Conservation (phyloP, 2,329 filamentous ascomycete genomes). For the Sodiomyces alkalinus region DNA sequence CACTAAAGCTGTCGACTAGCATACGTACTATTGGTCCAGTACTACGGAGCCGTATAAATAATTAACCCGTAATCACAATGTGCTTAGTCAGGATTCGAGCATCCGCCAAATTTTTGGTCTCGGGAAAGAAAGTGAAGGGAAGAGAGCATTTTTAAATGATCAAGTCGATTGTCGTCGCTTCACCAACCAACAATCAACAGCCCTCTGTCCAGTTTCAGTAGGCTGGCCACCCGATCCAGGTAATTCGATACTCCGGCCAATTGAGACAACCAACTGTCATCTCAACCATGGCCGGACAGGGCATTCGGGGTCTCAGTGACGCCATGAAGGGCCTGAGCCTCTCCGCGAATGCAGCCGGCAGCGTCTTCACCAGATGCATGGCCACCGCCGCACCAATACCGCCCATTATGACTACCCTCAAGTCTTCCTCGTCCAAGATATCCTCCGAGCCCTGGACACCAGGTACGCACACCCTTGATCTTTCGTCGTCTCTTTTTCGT, state of each 20-base stretch:
- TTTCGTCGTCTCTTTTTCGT: not conserved
- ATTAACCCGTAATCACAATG: too few species aligned
- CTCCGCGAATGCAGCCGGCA: constrained; percentile 24
- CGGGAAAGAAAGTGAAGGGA: too few species aligned
- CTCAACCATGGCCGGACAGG: constrained; percentile 27
- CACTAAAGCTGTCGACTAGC: not conserved
- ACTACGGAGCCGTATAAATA: not conserved
- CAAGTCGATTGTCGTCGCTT: not conserved
- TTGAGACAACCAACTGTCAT: too few species aligned
- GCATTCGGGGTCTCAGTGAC: constrained; percentile 34
- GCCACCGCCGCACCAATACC: constrained; percentile 34
- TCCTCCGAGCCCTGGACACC: constrained; percentile 27
- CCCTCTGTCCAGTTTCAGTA: not conserved
- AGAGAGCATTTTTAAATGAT: not conserved
- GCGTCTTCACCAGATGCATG: constrained; percentile 33
- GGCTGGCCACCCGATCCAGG: too few species aligned
- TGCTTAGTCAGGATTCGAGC: not conserved
- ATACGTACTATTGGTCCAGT: not conserved
- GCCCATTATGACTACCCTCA: constrained; percentile 19
- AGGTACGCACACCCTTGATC: constrained; percentile 16
- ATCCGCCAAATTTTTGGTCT: constrained; percentile 1
- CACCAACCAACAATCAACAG: not conserved
- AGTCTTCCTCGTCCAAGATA: constrained; percentile 15
- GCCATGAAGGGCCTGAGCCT: constrained; percentile 34
- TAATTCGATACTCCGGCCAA: not conserved